Evolutionary conservation across 2,329 filamentous ascomycete species (phyloP).

Genomic region (Aspergillus thermomutatus): DNA sequence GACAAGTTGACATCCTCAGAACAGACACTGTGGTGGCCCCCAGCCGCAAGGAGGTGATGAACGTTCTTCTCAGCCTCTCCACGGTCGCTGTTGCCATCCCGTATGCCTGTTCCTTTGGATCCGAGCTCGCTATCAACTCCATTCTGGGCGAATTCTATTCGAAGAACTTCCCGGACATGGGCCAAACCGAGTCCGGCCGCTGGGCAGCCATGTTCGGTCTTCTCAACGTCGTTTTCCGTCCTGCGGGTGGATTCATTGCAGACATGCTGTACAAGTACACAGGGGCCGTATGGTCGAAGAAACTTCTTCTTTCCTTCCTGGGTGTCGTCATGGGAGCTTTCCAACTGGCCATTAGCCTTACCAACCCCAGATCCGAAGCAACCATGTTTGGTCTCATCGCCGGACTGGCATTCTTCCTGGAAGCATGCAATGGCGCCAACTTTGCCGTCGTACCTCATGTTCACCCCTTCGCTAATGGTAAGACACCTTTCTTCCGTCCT

Average conservation of each 20-base stretch:
- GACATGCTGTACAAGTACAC: slow-evolving; percentile 55
- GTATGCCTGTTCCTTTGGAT: slow-evolving; percentile 61
- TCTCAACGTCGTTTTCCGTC: slow-evolving; percentile 49
- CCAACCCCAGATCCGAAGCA: slow-evolving; percentile 58
- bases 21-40: slow-evolving; percentile 64
- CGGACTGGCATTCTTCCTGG: slow-evolving; percentile 75
- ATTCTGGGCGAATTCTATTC: slow-evolving; percentile 59
- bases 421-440: slow-evolving; percentile 81
- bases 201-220: slow-evolving; percentile 56
- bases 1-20: slow-evolving; percentile 48
- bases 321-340: slow-evolving; percentile 57
- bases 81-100: slow-evolving; percentile 51
- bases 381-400: slow-evolving; percentile 75
- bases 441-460: slow-evolving; percentile 86
- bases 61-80: slow-evolving; percentile 60
- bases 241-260: slow-evolving; percentile 49
- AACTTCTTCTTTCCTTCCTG: slow-evolving; percentile 57
- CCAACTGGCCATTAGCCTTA: slow-evolving; percentile 60
- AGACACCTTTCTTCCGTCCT: slow-evolving; percentile 14
- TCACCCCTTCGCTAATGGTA: slow-evolving; percentile 76
- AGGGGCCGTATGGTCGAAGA: slow-evolving; percentile 60
- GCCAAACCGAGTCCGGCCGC: slow-evolving; percentile 53
- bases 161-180: slow-evolving; percentile 53
- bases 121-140: slow-evolving; percentile 59
- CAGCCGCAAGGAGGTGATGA: slow-evolving; percentile 56